Base-by-base conservation (phyloP, 495 filamentous ascomycete genomes). In the Peziza echinospora region DNA sequence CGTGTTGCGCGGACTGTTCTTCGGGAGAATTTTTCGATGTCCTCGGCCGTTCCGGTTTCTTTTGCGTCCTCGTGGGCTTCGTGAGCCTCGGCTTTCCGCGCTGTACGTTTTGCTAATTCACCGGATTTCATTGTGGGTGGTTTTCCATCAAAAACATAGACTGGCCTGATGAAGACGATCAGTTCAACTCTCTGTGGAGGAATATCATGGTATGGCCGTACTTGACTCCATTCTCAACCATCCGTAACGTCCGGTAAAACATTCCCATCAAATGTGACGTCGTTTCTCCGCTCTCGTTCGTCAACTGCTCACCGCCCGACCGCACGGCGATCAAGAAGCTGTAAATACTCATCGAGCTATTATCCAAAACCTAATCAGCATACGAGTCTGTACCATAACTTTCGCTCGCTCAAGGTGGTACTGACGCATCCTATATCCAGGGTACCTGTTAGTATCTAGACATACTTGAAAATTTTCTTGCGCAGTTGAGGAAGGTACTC, bases 191-290 rank as follows among this genome's bases (percentile, higher is more conserved):
- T n/a, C n/a, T n/a, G n/a, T n/a, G n/a, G 2, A 2, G 7, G 41
- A 21, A 43, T 23, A 43, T 43, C 17, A 7, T 17, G 16, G 40
- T 42, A 9, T 42, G 17, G 6, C 22, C 9, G n/a, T 13, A 50
- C 58, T 96, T 97, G 65, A 97, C 94, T 45, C 89, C 89, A 55
- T 94, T 94, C 64, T 97, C 89, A 60, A 96, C 82, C 62, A 97
- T 94, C 55, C 89, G 83, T 1, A 97, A 71, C 1, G 89, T 97
- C 51, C 89, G 89, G 69, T 97, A 97, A 66, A 97, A 97, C 78
- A 97, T 85, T 53, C 89, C 89, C 87, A 96, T 93, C 17, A 97
- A 66, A 62, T 97, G 89, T 6, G 89, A 96, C 0, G 89, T 97
- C 1, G 89, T 97, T 52, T 94, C 85, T 53, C 89, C 89, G 34